Evolutionary conservation across 352 stramenopile species (phyloP), one percentile per base, ranked within the genome.

Genomic region (Phytophthora tentaculata): DNA sequence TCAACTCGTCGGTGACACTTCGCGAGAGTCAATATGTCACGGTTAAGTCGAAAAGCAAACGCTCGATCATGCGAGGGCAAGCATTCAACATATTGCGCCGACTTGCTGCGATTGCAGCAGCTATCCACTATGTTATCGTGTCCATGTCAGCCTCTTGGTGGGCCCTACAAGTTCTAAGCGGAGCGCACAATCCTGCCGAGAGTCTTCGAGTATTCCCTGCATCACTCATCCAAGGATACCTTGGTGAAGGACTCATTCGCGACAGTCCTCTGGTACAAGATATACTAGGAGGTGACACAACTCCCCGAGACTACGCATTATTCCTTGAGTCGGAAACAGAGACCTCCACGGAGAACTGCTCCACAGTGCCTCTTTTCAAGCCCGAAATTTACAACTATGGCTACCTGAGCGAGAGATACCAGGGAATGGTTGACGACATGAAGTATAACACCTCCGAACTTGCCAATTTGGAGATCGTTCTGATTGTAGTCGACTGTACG

Each of bases 401-500:
- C 0, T 86, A 77, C 39, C 50, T 85, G 54, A 75, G 64, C 13
- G 44, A 55, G 5, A 67, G 65, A 13, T 82, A 76, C 10, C 28
- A 61, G 1, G 62, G 66, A 0, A 58, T 84, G 0, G 48, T 77
- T 0, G 35, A 52, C 0, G 65, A 75, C 6, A 76, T 67, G 2
- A 41, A 65, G 41, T 86, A 89, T 58, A 80, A 71, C 58, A 70
- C 81, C 16, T 67, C 62, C 20, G 71, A 61, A 35, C 32, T 84
- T 13, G 32, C 32, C 0, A 61, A 76, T 3, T 45, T 68, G 1
- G 81, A 87, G 35, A 67, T 89, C 13, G 68, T 89, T 7, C 35
- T 77, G n/a, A 69, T 77, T 0, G 58, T 89, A 0, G 68, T 86
- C 5, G 79, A 87, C 51, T 89, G 80, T 52, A 71, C 71, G 5